Conservation (phyloP, 169 alveolate species). For the Plasmodium vivax region DNA sequence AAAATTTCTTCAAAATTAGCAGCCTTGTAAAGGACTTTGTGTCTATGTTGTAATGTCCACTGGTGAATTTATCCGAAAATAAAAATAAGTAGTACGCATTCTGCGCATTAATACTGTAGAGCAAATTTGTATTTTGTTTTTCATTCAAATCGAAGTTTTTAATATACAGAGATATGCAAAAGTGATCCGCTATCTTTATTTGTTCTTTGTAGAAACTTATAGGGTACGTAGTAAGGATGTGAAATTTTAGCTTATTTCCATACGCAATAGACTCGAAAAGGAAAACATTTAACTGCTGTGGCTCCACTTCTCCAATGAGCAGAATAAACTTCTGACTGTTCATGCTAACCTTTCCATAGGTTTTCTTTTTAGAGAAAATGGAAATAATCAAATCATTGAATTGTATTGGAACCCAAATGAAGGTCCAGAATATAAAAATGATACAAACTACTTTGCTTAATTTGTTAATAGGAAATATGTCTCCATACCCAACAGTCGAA, state of each 20-base stretch:
- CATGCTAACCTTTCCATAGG: slow-evolving; percentile 80
- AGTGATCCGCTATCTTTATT: slow-evolving; percentile 46
- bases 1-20: slow-evolving; percentile 48
- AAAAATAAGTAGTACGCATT: slow-evolving; percentile 64
- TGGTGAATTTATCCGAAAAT: slow-evolving; percentile 43
- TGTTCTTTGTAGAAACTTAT: slow-evolving; percentile 54
- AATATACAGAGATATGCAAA: slow-evolving; percentile 53
- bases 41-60: slow-evolving; percentile 53
- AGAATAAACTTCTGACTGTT: slow-evolving; percentile 76
- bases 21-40: slow-evolving; percentile 69
- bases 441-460: slow-evolving; percentile 79
- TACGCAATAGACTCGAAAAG: slow-evolving; percentile 72
- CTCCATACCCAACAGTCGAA: slow-evolving; percentile 88
- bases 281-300: slow-evolving; percentile 81
- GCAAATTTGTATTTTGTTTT: slow-evolving; percentile 53
- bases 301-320: slow-evolving; percentile 84
- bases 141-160: slow-evolving; percentile 63
- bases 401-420: slow-evolving; percentile 84
- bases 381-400: slow-evolving; percentile 80
- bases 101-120: slow-evolving; percentile 61
- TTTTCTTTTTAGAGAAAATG: slow-evolving; percentile 74
- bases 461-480: slow-evolving; percentile 79
- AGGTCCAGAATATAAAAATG: slow-evolving; percentile 79
- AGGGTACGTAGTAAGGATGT: slow-evolving; percentile 60
- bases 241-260: slow-evolving; percentile 72